Evolutionary conservation across 1,284 basidiomycete species (phyloP), one percentile per base, ranked within the genome.

Genomic region (Coniophora puteana): DNA sequence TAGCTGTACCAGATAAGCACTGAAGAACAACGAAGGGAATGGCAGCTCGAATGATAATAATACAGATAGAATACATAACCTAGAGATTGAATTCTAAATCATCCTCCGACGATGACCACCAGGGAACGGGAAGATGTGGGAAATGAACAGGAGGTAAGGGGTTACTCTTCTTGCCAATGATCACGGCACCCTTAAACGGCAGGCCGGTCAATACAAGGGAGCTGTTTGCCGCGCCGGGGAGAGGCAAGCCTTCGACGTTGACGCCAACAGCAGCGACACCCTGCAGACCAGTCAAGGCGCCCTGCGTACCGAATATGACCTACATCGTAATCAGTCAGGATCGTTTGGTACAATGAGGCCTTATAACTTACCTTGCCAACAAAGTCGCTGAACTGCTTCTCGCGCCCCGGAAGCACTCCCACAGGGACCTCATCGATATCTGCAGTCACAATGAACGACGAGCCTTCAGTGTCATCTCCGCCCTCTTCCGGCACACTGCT

Each of bases 311-410:
- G 50, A 86, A 88, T 3, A 88, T 71, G 8, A 87, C 75, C 83
- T 86, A 38, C 8, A 48, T 36, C 29, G n/a, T 45, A 5, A 8
- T 14, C 4, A 11, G 3, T n/a, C 1, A 32, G 45, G 28, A 46
- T 13, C 7, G 11, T 11, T 29, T 8, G 21, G 33, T 25, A 16
- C 16, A 10, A 43, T 14, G 16, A 34, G 20, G 0, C 2, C 4
- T 11, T 10, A 4, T 18, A n/a, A 27, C 65, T 13, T 38, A 83
- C 85, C 78, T 89, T 89, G 49, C 72, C 64, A 13, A 89, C 75
- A 47, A 89, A 89, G 45, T 71, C 69, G 45, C 81, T 78, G 49
- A 89, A 87, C 49, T 84, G 75, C 44, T 71, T 74, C 58, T 87
- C 72, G 33, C 86, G 71, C 4, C 86, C 85, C 0, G 85, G 83